phyloP scores from a whole-genome alignment of 768 basidiomycete species.

The Pleurotus giganteus region DNA sequence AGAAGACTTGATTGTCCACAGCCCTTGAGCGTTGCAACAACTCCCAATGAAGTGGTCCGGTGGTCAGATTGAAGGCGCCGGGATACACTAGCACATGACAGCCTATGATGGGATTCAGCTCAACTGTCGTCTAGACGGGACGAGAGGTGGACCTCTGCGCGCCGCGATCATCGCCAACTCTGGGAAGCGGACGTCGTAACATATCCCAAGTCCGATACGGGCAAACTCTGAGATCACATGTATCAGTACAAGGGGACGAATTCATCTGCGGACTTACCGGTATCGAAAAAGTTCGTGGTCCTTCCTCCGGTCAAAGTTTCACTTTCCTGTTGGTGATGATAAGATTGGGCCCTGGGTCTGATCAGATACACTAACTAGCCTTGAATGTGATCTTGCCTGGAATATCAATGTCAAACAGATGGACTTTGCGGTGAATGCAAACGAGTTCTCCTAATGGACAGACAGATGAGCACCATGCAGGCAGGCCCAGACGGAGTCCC shows the following conservation, averaged over 20 bases:
- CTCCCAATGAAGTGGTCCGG: slow-evolving; percentile 96
- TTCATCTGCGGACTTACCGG: slow-evolving; percentile 46
- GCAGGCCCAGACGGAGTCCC: slow-evolving; percentile 6
- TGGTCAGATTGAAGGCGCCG: slow-evolving; percentile 92
- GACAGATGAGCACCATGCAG: slow-evolving; percentile 7
- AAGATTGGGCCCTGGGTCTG: slow-evolving; percentile 9
- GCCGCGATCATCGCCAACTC: slow-evolving; percentile 92
- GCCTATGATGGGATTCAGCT: slow-evolving; percentile 39
- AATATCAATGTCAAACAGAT: slow-evolving; percentile 97
- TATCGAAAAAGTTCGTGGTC: slow-evolving; percentile 78
- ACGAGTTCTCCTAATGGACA: slow-evolving; percentile 71
- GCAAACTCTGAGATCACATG: slow-evolving; percentile 83
- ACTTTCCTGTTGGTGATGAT: slow-evolving; percentile 56
- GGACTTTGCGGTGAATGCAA: slow-evolving; percentile 89
- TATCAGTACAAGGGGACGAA: too few species aligned
- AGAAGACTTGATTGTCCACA: slow-evolving; percentile 94
- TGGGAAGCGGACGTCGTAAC: slow-evolving; percentile 94
- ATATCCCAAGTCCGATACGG: slow-evolving; percentile 94
- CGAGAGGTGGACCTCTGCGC: slow-evolving; percentile 58
- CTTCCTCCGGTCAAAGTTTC: slow-evolving; percentile 81
- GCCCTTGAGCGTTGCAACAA: slow-evolving; percentile 85
- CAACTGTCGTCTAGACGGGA: not conserved
- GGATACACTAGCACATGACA: slow-evolving; percentile 91
- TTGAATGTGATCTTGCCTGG: slow-evolving; percentile 90
- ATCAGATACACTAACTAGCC: slow-evolving; percentile 33